These are phyloP conservation scores for Dryadomyces quercus-mongolicae DNA, from an alignment of 2,329 filamentous ascomycete genomes.

Conservation along the genomic window DNA sequence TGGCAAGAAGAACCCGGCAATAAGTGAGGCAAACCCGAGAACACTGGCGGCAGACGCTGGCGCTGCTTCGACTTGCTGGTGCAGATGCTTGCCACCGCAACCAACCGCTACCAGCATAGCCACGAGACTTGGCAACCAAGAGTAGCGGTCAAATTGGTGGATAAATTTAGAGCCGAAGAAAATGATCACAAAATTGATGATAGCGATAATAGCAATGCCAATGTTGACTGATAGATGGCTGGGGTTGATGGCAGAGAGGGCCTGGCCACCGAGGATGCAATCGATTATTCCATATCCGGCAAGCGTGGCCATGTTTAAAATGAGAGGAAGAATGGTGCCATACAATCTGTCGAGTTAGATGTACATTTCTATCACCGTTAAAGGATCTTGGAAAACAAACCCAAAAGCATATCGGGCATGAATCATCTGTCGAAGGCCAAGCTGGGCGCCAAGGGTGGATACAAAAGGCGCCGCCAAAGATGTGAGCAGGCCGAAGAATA, in stretches of 20 bases:
- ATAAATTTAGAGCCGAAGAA: slow-evolving; percentile 12
- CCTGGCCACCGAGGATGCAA: slow-evolving; percentile 48
- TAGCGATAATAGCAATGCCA: slow-evolving; percentile 44
- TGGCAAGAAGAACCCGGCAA: slow-evolving; percentile 52
- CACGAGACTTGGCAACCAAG: slow-evolving; percentile 12
- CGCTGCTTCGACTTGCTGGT: slow-evolving; percentile 16
- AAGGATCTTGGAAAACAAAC: slow-evolving; percentile 17
- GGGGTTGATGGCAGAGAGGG: slow-evolving; percentile 38
- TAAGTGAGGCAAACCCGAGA: slow-evolving; percentile 42
- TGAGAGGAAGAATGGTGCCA: slow-evolving; percentile 43
- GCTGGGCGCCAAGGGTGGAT: slow-evolving; percentile 45
- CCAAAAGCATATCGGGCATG: slow-evolving; percentile 53
- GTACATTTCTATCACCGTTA: background rate
- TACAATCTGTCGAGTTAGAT: slow-evolving; percentile 24
- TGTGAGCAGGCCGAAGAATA: slow-evolving; percentile 50
- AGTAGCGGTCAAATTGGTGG: slow-evolving; percentile 12
- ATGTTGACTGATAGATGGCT: slow-evolving; percentile 37
- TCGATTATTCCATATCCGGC: slow-evolving; percentile 53
- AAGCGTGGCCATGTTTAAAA: slow-evolving; percentile 51
- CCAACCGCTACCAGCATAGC: slow-evolving; percentile 11
- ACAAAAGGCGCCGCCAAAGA: slow-evolving; percentile 43
- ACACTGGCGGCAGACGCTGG: slow-evolving; percentile 22
- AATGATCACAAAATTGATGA: slow-evolving; percentile 10
- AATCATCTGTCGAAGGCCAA: slow-evolving; percentile 54
- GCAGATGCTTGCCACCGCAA: slow-evolving; percentile 9